These are phyloP conservation scores for Allomyces javanicus DNA, from an alignment of 192 early-diverging fungal genomes.

Conservation along the genomic window DNA sequence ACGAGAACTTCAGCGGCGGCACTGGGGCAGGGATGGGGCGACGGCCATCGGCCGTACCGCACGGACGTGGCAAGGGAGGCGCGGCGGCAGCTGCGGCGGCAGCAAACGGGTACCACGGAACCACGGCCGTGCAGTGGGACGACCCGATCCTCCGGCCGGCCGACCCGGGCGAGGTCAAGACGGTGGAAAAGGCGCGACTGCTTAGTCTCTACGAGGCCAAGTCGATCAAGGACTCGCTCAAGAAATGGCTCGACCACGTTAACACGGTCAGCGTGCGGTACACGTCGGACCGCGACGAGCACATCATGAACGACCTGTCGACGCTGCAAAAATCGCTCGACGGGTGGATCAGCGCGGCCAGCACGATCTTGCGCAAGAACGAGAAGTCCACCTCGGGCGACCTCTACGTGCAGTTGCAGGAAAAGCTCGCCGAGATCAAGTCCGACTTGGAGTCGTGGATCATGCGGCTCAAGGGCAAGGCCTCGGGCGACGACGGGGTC, in stretches of 20 bases:
- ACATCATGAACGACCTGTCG: slow-evolving; percentile 24
- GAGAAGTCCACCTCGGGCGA: slow-evolving; percentile 25
- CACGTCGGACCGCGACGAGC: slow-evolving; percentile 26
- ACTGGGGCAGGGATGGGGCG: too few species aligned
- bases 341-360: slow-evolving; percentile 22
- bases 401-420: slow-evolving; percentile 21
- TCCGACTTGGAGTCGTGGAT: slow-evolving; percentile 32
- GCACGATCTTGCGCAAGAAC: slow-evolving; percentile 22
- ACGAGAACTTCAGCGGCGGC: not conserved
- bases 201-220: not conserved
- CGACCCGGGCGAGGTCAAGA: slow-evolving; percentile 22
- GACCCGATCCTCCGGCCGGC: slow-evolving; percentile 27
- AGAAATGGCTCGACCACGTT: slow-evolving; percentile 27
- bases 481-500: slow-evolving; percentile 33
- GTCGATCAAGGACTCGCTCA: slow-evolving; percentile 15
- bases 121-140: slow-evolving; percentile 4
- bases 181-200: slow-evolving; percentile 2
- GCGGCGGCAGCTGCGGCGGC: not conserved
- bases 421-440: slow-evolving; percentile 15
- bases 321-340: slow-evolving; percentile 19
- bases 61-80: too few species aligned
- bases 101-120: too few species aligned
- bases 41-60: too few species aligned
- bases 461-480: slow-evolving; percentile 22
- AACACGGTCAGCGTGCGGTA: slow-evolving; percentile 23